phyloP scores from a whole-genome alignment of 306 rosid genomes.

The Lotus japonicus region DNA sequence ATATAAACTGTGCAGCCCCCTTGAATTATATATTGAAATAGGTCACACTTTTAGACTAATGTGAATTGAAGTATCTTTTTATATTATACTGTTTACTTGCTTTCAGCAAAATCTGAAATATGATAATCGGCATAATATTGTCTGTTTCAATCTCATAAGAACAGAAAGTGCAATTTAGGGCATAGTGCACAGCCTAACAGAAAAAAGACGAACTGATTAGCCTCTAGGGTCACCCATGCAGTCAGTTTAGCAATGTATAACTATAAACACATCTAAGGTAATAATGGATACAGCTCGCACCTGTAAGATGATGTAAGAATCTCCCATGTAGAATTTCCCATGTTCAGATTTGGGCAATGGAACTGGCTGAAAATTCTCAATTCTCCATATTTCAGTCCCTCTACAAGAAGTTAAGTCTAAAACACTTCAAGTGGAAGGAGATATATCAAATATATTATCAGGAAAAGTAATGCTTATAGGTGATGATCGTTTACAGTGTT shows the following conservation, averaged over 20 bases:
- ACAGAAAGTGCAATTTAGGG: not conserved
- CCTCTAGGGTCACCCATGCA: slow-evolving; percentile 3
- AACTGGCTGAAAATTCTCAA: slow-evolving; percentile 92
- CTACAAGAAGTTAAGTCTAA: slow-evolving; percentile 67
- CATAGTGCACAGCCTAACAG: not conserved
- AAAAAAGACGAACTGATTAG: not conserved
- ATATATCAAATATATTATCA: slow-evolving; percentile 7
- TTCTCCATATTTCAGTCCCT: slow-evolving; percentile 98
- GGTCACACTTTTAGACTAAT: not conserved
- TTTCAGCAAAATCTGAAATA: not conserved
- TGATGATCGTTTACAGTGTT: not conserved
- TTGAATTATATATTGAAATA: slow-evolving; percentile 1
- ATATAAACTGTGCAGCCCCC: not conserved
- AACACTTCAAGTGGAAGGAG: slow-evolving; percentile 22
- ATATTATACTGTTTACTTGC: not conserved
- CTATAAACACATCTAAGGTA: not conserved
- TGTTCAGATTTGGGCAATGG: slow-evolving; percentile 86
- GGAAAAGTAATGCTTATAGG: slow-evolving; percentile 18
- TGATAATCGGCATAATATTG: not conserved
- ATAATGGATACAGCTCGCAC: slow-evolving; percentile 32
- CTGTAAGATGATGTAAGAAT: slow-evolving; percentile 89
- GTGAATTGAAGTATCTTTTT: slow-evolving; percentile 4
- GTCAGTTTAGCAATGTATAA: not conserved
- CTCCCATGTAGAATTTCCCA: slow-evolving; percentile 96
- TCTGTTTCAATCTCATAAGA: not conserved